Conservation (phyloP, 768 basidiomycete species). For the Suillus decipiens region DNA sequence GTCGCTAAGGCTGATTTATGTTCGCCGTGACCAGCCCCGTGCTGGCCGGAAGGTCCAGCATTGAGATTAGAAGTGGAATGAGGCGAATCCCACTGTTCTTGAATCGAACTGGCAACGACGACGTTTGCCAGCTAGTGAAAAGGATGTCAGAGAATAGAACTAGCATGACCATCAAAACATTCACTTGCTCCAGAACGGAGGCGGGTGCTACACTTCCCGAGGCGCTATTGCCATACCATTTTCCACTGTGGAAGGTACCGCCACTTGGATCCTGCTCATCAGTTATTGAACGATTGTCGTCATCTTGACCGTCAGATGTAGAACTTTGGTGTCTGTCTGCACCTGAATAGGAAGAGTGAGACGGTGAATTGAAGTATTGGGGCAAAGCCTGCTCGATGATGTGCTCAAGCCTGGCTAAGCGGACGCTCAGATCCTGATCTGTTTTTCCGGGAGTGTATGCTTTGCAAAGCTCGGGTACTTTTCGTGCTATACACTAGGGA, state of each 20-base stretch:
- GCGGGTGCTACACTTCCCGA: slow-evolving; percentile 82
- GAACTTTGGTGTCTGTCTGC: slow-evolving; percentile 45
- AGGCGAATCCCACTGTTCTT: slow-evolving; percentile 28
- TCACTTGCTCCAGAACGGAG: slow-evolving; percentile 78
- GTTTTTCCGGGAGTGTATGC: slow-evolving; percentile 87
- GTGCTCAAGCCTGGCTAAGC: slow-evolving; percentile 75
- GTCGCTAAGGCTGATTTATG: slow-evolving; percentile 29
- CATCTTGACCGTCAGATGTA: slow-evolving; percentile 53
- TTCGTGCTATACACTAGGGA: slow-evolving; percentile 74
- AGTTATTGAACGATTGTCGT: slow-evolving; percentile 68
- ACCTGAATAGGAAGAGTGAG: slow-evolving; percentile 34
- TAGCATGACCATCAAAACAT: slow-evolving; percentile 24
- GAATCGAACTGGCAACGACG: slow-evolving; percentile 43
- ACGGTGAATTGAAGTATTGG: slow-evolving; percentile 58
- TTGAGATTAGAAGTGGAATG: slow-evolving; percentile 19
- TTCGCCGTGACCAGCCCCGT: slow-evolving; percentile 28
- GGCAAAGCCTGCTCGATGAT: slow-evolving; percentile 81
- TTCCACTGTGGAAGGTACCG: slow-evolving; percentile 80
- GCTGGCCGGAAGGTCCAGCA: slow-evolving; percentile 18
- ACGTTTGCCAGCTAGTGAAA: slow-evolving; percentile 52
- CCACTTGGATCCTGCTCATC: slow-evolving; percentile 78
- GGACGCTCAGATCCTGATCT: slow-evolving; percentile 77
- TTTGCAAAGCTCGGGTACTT: slow-evolving; percentile 86
- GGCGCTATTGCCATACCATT: slow-evolving; percentile 84
- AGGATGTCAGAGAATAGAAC: slow-evolving; percentile 23